These are phyloP conservation scores for Heritiera fomes DNA, from an alignment of 345 rosid species.

Conservation along the genomic window DNA sequence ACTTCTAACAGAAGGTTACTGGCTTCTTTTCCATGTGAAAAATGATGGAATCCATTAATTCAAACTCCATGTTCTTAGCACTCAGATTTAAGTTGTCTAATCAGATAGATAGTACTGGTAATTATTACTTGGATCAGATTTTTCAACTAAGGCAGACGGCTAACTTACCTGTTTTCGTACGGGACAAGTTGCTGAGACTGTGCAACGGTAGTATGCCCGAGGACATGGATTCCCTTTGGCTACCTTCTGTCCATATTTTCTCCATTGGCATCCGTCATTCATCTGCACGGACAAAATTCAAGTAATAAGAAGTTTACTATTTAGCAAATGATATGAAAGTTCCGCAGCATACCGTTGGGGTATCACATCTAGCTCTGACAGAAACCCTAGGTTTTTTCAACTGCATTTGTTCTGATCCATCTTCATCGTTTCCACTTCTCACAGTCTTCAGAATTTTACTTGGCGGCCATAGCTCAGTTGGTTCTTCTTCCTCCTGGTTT, in stretches of 20 bases:
- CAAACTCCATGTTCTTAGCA: background rate
- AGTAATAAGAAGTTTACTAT: too few relatives aligned
- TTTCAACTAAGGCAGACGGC: background rate
- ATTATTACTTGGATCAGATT: background rate
- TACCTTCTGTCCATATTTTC: constrained; percentile 92
- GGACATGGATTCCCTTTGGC: constrained; percentile 94
- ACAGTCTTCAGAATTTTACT: constrained; percentile 41
- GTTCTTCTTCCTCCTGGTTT: constrained; percentile 31
- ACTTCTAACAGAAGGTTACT: background rate
- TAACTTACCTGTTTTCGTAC: constrained; percentile 81
- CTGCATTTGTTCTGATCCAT: constrained; percentile 37
- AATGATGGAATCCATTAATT: background rate
- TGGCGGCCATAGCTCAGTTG: constrained; percentile 39
- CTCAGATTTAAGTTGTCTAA: background rate
- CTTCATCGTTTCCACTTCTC: constrained; percentile 52
- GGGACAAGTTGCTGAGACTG: constrained; percentile 60
- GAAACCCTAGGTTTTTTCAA: constrained; percentile 79
- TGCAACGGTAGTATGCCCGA: constrained; percentile 93
- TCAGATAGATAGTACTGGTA: background rate
- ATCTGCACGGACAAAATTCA: constrained; percentile 41
- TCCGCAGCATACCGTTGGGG: constrained; percentile 52
- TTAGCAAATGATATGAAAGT: background rate
- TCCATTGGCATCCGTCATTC: constrained; percentile 93
- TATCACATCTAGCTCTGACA: constrained; percentile 81
- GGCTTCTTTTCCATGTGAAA: background rate